A percentile compares a stretch with the other conserved stretches of the same genome.
These are phyloP conservation scores for Colletotrichum eremochloae DNA, from an alignment of 2,329 filamentous ascomycete species.

Conservation along the genomic window DNA sequence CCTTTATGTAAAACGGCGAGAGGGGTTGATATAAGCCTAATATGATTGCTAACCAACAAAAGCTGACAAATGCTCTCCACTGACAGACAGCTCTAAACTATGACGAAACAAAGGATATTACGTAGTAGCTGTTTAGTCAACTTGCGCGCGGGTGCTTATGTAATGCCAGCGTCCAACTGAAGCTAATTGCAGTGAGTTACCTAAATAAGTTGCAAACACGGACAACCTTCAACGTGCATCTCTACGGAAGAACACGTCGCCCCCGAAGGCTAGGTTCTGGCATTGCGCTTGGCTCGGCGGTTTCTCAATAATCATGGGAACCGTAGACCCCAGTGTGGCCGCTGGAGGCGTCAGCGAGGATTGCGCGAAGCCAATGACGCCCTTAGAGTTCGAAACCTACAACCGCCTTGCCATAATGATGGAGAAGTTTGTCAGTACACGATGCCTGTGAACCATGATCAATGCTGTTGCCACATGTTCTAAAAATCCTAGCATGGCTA, in stretches of 20 bases:
- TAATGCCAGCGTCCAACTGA: neutral
- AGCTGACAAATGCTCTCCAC: neutral
- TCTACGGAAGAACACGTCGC: neutral
- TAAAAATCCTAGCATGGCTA: conserved; percentile 72
- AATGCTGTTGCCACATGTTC: neutral
- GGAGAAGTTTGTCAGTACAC: conserved; percentile 71
- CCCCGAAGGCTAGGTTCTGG: neutral
- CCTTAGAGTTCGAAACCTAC: conserved; percentile 75
- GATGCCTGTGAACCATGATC: neutral
- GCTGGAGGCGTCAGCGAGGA: neutral
- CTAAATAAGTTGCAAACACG: no score
- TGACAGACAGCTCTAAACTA: neutral
- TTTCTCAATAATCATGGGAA: neutral
- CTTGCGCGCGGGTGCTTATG: neutral
- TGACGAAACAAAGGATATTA: neutral
- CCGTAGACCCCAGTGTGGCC: neutral
- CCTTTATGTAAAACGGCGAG: neutral
- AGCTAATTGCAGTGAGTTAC: neutral
- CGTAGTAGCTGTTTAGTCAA: neutral
- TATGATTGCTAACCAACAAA: neutral
- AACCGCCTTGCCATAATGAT: conserved; percentile 80
- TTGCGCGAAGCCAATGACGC: conserved; percentile 70
- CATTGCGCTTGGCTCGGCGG: neutral
- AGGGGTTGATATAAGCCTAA: neutral
- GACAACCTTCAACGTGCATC: neutral